Evolutionary conservation across 441 rosid genomes (phyloP).

Genomic region (Brassica balearica): DNA sequence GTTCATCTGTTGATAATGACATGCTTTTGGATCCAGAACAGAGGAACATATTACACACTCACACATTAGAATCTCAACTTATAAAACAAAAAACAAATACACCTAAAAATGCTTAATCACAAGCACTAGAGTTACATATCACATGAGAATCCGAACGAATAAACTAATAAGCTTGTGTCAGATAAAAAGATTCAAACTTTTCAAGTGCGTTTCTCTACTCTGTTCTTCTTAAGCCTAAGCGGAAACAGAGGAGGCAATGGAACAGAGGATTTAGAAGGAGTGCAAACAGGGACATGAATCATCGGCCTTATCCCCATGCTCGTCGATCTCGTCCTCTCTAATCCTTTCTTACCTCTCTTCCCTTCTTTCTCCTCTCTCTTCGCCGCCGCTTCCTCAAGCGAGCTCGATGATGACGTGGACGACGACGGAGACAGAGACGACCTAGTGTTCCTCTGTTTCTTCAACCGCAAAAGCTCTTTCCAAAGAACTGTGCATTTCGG

Average conservation of each 20-base stretch:
- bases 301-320: conserved; percentile 84
- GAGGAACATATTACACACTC: neutral
- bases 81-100: conserved; percentile 12
- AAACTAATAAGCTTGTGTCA: conserved; percentile 8
- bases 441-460: conserved; percentile 58
- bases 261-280: conserved; percentile 60
- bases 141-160: conserved; percentile 9
- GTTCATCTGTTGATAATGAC: neutral
- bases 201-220: conserved; percentile 55
- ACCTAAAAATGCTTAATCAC: conserved; percentile 36
- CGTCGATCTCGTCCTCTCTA: conserved; percentile 86
- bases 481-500: conserved; percentile 94
- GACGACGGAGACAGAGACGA: conserved; percentile 81
- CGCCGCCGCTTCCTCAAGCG: conserved; percentile 48
- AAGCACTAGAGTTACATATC: conserved; percentile 29
- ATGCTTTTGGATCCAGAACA: conserved; percentile 22
- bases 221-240: conserved; percentile 60
- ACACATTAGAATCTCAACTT: conserved; percentile 23
- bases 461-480: conserved; percentile 86
- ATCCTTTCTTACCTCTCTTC: conserved; percentile 79
- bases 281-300: conserved; percentile 84
- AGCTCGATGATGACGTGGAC: conserved; percentile 63
- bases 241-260: conserved; percentile 85
- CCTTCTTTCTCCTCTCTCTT: conserved; percentile 48
- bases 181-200: neutral